Base-by-base conservation (phyloP, 2,329 filamentous ascomycete genomes). In the Diaporthe caulivora region DNA sequence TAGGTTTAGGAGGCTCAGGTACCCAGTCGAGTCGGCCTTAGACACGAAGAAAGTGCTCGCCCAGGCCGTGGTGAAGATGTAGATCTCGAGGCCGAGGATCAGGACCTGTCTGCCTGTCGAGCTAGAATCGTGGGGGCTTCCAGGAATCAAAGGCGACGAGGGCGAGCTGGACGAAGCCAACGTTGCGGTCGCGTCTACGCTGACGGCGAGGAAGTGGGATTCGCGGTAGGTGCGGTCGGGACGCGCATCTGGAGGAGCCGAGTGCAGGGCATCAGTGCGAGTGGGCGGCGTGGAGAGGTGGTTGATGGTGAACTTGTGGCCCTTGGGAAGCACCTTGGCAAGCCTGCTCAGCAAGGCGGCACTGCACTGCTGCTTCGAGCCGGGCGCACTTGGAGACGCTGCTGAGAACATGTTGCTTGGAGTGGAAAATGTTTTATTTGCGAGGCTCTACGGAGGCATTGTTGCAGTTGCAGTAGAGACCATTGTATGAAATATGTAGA, bases 1-100 rank as follows among this genome's bases (percentile, higher is more conserved):
- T 0, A 94, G 85, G 24, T 89, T 84, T 47, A 95, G 85, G 2
- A 93, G 86, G 77, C 92, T 87, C 13, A 98, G 85, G 80, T 95
- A 97, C 31, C 97, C 97, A 0, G 96, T 98, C 13, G 97, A 98
- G 84, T 99, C 97, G 64, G 97, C 97, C 83, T 99, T 99, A 76
- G 95, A 96, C 31, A 99, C 93, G 81, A 99, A 99, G 70, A 98
- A 89, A 5, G 94, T 98, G 1, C 93, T 97, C 31, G 95, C 89
- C 78, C 90, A 89, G 58, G 90, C 89, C 0, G 95, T 98, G 0
- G 92, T 93, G 83, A 97, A 99, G 74, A 99, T 89, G 78, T 97
- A 88, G 68, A 98, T 87, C 81, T 99, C 97, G 76, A 99, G 88
- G 21, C 93, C 96, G 73, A 97, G 92, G 11, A 96, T 88, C 9